phyloP scores from a whole-genome alignment of 2,329 filamentous ascomycete species.

The Didymella pomorum region DNA sequence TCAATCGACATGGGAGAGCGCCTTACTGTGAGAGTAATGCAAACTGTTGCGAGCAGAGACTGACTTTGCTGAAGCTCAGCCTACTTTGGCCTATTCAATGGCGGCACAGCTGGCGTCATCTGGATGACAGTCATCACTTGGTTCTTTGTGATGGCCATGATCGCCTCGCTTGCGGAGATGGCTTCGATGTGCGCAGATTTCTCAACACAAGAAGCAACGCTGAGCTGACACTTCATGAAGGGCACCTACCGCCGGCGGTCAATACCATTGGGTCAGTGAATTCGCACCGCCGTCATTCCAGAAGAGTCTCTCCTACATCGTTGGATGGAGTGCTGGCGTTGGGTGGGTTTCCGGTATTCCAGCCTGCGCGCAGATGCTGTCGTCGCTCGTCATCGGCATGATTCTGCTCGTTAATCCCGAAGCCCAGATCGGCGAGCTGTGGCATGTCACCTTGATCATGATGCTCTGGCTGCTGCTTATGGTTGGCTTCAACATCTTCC shows the following conservation, averaged over 20 bases:
- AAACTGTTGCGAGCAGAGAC: not conserved
- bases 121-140: conserved; percentile 39
- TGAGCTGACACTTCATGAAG: conserved; percentile 7
- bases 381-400: conserved; percentile 30
- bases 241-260: conserved; percentile 32
- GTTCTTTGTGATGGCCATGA: conserved; percentile 33
- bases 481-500: conserved; percentile 53
- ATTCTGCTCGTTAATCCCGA: conserved; percentile 52
- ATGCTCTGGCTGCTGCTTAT: conserved; percentile 46
- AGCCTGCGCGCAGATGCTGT: conserved; percentile 34
- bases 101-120: conserved; percentile 39
- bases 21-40: conserved; percentile 18
- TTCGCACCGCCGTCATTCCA: conserved; percentile 46
- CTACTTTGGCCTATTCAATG: conserved; percentile 32
- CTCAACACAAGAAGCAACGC: not conserved
- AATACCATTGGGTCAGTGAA: conserved; percentile 30
- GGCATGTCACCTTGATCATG: conserved; percentile 49
- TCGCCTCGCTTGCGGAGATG: conserved; percentile 38
- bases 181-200: conserved; percentile 36
- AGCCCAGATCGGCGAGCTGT: conserved; percentile 49
- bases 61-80: conserved; percentile 16
- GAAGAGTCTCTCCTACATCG: conserved; percentile 28
- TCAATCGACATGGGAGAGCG: conserved; percentile 32
- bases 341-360: conserved; percentile 41
- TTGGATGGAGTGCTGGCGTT: conserved; percentile 37